Conservation (phyloP, 345 rosid species). For the Citrus hindsii region DNA sequence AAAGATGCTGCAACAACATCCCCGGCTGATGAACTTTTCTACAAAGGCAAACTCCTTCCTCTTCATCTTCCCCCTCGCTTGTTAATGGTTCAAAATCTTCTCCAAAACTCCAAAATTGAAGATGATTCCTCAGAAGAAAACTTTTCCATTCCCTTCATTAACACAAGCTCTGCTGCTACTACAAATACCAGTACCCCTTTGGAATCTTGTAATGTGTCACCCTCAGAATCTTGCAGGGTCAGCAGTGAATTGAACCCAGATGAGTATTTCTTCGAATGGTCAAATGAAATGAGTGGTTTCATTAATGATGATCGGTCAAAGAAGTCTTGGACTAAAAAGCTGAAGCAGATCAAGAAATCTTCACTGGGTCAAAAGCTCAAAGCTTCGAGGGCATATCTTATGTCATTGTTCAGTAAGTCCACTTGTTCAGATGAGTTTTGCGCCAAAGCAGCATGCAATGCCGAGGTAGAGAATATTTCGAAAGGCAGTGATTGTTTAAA, state of each 20-base stretch:
- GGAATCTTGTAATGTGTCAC: slow-evolving; percentile 44
- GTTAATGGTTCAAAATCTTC: slow-evolving; percentile 72
- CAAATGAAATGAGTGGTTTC: slow-evolving; percentile 47
- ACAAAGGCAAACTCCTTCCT: slow-evolving; percentile 92
- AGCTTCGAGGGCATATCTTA: slow-evolving; percentile 60
- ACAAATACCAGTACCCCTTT: slow-evolving; percentile 18
- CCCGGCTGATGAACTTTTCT: slow-evolving; percentile 96
- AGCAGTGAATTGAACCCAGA: slow-evolving; percentile 55
- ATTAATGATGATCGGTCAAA: slow-evolving; percentile 24
- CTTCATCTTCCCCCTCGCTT: slow-evolving; percentile 85
- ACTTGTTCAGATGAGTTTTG: slow-evolving; percentile 48
- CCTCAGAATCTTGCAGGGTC: slow-evolving; percentile 54
- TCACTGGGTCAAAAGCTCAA: slow-evolving; percentile 54
- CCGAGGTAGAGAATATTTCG: slow-evolving; percentile 16
- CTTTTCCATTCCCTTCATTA: slow-evolving; percentile 19
- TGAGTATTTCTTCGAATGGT: slow-evolving; percentile 58
- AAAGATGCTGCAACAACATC: slow-evolving; percentile 33
- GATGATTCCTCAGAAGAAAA: slow-evolving; percentile 27
- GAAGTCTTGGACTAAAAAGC: slow-evolving; percentile 44
- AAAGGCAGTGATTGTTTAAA: slow-evolving; percentile 19
- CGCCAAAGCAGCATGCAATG: slow-evolving; percentile 37
- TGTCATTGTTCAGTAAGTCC: slow-evolving; percentile 57
- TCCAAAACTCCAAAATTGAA: slow-evolving; percentile 25
- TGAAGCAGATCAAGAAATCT: slow-evolving; percentile 55
- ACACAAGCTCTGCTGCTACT: slow-evolving; percentile 1